Percentiles rank a stretch among this genome's conserved stretches.
These are phyloP conservation scores for Hemerocallis citrina DNA, from an alignment of 106 monocot genomes.

Conservation along the genomic window DNA sequence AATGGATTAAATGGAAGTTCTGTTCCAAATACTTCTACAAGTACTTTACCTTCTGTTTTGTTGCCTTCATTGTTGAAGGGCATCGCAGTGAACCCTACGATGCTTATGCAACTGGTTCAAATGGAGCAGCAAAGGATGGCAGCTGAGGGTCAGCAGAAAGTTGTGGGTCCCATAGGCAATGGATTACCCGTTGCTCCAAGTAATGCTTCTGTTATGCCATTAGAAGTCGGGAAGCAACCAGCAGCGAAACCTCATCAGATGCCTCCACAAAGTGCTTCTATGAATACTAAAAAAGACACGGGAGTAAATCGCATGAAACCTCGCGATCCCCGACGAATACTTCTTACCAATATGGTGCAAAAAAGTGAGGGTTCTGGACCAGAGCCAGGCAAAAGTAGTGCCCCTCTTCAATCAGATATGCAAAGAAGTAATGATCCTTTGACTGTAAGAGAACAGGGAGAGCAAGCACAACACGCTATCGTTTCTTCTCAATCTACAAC, in stretches of 20 bases:
- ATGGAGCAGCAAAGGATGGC: slow-evolving; percentile 51
- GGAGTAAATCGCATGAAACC: slow-evolving; percentile 77
- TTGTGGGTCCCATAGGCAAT: slow-evolving; percentile 9
- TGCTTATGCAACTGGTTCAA: slow-evolving; percentile 58
- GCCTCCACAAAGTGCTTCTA: slow-evolving; percentile 8
- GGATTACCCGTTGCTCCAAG: slow-evolving; percentile 13
- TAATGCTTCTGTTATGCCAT: not conserved
- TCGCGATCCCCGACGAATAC: slow-evolving; percentile 86
- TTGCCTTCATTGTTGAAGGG: slow-evolving; percentile 58
- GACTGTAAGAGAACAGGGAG: slow-evolving; percentile 26
- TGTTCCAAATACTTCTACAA: slow-evolving; percentile 6
- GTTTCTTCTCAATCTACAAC: slow-evolving; percentile 16
- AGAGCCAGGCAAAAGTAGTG: slow-evolving; percentile 30
- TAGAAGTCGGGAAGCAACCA: slow-evolving; percentile 11
- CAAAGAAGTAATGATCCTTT: slow-evolving; percentile 21
- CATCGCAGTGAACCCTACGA: slow-evolving; percentile 63
- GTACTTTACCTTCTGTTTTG: slow-evolving; percentile 20
- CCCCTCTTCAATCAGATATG: not conserved
- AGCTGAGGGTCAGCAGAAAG: slow-evolving; percentile 34
- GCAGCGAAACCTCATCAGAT: slow-evolving; percentile 17
- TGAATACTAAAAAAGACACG: slow-evolving; percentile 37
- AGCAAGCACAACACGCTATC: slow-evolving; percentile 22
- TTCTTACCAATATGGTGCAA: slow-evolving; percentile 46
- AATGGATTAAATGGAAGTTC: slow-evolving; percentile 5
- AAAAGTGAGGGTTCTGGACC: slow-evolving; percentile 12